Evolutionary conservation across 208 protist genomes (phyloP).

Genomic region (Leishmania aethiopica): DNA sequence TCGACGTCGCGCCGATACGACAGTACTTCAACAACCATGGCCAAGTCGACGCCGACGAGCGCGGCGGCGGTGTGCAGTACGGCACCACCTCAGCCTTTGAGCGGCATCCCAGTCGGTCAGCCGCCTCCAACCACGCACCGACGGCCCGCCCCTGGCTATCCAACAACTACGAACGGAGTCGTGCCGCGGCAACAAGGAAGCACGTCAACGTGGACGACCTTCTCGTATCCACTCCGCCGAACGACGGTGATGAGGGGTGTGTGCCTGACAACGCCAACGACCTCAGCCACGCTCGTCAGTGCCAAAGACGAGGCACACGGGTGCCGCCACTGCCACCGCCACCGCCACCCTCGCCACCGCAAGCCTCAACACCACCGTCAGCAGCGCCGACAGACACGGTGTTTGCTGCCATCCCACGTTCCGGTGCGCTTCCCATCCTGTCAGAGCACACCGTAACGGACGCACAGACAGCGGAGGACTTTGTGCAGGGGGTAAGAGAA

Average conservation of each 20-base stretch:
- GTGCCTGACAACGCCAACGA: neutral
- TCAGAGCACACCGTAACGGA: constrained; percentile 27
- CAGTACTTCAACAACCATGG: constrained; percentile 29
- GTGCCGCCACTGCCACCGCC: constrained; percentile 10
- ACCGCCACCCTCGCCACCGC: constrained; percentile 6
- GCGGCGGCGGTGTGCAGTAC: neutral
- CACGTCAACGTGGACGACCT: constrained; percentile 1
- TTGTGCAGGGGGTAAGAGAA: constrained; percentile 18
- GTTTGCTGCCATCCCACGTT: neutral
- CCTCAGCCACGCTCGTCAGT: neutral
- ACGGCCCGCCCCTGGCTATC: neutral
- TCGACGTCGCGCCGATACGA: constrained; percentile 20
- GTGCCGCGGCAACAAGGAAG: neutral
- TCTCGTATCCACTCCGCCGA: constrained; percentile 25
- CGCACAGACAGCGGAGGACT: constrained; percentile 28
- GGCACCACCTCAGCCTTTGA: neutral
- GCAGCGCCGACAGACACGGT: neutral
- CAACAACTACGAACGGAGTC: neutral
- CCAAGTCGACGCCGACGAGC: neutral
- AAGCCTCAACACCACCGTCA: neutral
- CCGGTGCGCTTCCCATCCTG: constrained; percentile 19
- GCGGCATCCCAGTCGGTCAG: neutral
- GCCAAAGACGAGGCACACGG: neutral
- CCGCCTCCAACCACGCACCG: neutral
- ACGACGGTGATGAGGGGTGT: constrained; percentile 1